Base-by-base conservation (phyloP, 768 basidiomycete species). In the Sarcodon aspratus region DNA sequence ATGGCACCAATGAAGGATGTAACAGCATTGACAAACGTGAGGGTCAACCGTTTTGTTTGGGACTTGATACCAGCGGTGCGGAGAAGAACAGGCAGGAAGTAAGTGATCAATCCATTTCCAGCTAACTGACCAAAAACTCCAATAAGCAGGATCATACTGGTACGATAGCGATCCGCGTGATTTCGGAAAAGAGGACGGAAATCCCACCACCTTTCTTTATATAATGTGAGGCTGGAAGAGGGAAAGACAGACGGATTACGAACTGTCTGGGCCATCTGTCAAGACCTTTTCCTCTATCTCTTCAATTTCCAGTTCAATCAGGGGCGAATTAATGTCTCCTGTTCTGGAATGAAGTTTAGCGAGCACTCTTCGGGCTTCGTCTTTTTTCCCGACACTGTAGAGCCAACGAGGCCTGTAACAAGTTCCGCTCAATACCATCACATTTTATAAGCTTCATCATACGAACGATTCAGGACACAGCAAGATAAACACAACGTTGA, bases 11-110 rank as follows among this genome's bases (percentile, higher is more conserved):
- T 59, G 45, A 71, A 72, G 10, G 73, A 74, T 13, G 74, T 76
- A 31, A 75, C 63, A 44, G 69, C 69, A 57, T 77, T 77, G 40
- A 75, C 70, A 52, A 77, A 75, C 56, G 74, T 75, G 36, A 75
- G 57, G 1, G 68, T 71, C 13, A 74, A 63, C 54, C 64, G 54
- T 54, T 63, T 69, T 52, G 65, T 57, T 48, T 71, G 68, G 31
- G 60, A 62, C 3, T 64, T 64, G 55, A 75, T 74, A 1, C 73
- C 67, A n/a, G 71, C 73, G 48, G 74, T 71, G 54, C 68, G 63
- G 52, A 73, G 57, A 47, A 73, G 57, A 47, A 72, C 66, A 33
- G 69, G 68, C n/a, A 70, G 62, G 66, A 70, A 75, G 52, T 74
- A 73, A 6, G 73, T 74, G 49, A 74, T 70, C 21, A 75, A 57